Conservation (phyloP, 163 green algal species). For the Chloromonas sp. region DNA sequence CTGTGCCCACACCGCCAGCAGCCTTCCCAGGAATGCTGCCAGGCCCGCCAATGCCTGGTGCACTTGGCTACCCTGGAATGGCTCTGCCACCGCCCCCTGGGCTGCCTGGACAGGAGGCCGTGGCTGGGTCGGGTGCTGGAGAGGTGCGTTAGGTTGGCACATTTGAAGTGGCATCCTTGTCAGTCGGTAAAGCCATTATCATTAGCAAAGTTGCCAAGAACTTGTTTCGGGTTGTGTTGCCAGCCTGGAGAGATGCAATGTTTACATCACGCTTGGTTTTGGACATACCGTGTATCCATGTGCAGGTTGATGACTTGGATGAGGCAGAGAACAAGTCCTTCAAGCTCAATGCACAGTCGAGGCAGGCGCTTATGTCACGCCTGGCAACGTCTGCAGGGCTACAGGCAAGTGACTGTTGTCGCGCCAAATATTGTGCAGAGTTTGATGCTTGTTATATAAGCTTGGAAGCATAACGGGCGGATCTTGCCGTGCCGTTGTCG, state of each 20-base stretch:
- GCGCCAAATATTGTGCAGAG: neutral
- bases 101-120: no score
- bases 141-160: no score
- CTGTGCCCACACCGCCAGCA: neutral
- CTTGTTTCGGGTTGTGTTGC: no score
- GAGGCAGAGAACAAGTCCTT: slow-evolving; percentile 46
- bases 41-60: neutral
- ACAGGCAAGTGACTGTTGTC: neutral
- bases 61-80: neutral
- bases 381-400: slow-evolving; percentile 58
- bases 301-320: slow-evolving; percentile 13
- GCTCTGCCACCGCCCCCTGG: no score
- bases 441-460: neutral
- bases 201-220: no score
- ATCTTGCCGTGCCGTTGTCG: neutral
- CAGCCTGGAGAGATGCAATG: no score
- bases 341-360: slow-evolving; percentile 54
- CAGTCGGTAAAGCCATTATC: no score
- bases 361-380: slow-evolving; percentile 67
- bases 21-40: neutral
- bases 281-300: no score
- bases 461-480: neutral
- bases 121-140: no score
- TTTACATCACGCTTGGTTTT: no score
- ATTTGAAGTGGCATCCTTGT: no score